Evolutionary conservation across 2,329 filamentous ascomycete species (phyloP).

Genomic region (Neurospora crassa): DNA sequence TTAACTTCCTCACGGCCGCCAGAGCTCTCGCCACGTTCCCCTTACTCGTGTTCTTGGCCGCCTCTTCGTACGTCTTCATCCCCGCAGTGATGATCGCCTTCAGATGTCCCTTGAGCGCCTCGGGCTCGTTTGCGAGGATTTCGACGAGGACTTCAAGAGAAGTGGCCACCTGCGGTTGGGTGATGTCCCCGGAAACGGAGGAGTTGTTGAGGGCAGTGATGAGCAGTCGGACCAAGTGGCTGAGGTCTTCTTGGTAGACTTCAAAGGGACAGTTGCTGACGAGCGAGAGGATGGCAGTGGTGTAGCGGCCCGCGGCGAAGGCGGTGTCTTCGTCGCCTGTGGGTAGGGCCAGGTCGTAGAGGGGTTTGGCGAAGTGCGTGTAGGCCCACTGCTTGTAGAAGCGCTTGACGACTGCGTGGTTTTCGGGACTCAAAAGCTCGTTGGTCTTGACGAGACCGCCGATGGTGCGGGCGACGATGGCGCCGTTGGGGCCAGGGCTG

Average conservation of each 20-base stretch:
- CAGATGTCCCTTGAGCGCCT: constrained; percentile 37
- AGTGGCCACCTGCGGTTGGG: constrained; percentile 30
- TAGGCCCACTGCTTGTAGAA: constrained; percentile 39
- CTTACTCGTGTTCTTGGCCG: not conserved
- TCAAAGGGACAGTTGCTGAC: constrained; percentile 39
- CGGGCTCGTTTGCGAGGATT: constrained; percentile 36
- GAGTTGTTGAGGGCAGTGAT: constrained; percentile 36
- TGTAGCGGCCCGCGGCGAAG: constrained; percentile 28
- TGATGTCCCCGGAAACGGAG: constrained; percentile 19
- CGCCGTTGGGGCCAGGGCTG: constrained; percentile 23
- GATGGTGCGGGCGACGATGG: constrained; percentile 31
- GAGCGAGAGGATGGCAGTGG: constrained; percentile 38
- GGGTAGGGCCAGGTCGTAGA: constrained; percentile 34
- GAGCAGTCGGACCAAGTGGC: constrained; percentile 37
- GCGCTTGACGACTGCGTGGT: constrained; percentile 34
- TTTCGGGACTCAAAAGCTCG: constrained; percentile 28
- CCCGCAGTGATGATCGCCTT: constrained; percentile 38
- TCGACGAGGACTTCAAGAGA: constrained; percentile 39
- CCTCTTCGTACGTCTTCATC: constrained; percentile 26
- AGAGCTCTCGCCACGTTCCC: not conserved
- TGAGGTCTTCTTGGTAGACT: constrained; percentile 42
- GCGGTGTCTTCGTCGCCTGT: constrained; percentile 15
- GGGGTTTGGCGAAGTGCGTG: constrained; percentile 34
- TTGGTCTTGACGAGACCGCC: constrained; percentile 33
- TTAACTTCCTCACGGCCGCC: constrained; percentile 28